Conservation (phyloP, 2,329 filamentous ascomycete species). For the Aureobasidium mangrovei region DNA sequence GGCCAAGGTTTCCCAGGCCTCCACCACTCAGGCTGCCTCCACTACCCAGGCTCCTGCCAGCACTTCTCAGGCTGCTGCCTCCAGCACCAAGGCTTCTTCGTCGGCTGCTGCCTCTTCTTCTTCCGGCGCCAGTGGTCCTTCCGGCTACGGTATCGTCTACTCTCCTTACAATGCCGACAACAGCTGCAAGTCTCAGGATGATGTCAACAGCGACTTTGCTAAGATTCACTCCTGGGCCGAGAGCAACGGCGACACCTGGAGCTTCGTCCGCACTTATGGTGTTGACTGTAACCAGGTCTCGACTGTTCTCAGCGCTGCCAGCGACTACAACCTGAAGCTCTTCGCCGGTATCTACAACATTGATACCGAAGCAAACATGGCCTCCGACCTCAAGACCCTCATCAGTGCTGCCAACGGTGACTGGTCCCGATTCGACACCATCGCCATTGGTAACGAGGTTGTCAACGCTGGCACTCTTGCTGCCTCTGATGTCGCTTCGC, state of each 20-base stretch:
- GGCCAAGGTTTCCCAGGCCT: constrained; percentile 17
- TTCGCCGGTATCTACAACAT: constrained; percentile 69
- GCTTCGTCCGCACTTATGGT: constrained; percentile 62
- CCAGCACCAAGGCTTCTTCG: constrained; percentile 19
- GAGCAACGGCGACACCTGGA: constrained; percentile 46
- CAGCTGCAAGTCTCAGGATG: constrained; percentile 56
- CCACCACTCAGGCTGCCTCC: constrained; percentile 1
- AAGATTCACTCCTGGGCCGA: constrained; percentile 27
- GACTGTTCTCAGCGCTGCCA: constrained; percentile 54
- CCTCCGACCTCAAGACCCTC: constrained; percentile 52
- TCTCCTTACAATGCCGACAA: constrained; percentile 48
- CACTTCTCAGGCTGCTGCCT: constrained; percentile 15
- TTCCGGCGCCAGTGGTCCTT: constrained; percentile 19
- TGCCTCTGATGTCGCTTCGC: constrained; percentile 44
- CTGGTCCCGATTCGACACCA: constrained; percentile 61
- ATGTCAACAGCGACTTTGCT: constrained; percentile 58
- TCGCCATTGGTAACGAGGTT: constrained; percentile 74
- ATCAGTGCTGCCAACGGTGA: constrained; percentile 50
- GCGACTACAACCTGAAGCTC: constrained; percentile 56
- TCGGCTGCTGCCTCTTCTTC: not conserved
- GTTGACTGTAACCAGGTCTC: constrained; percentile 67
- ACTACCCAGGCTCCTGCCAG: constrained; percentile 5
- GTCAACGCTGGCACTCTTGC: constrained; percentile 56
- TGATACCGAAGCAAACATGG: constrained; percentile 34
- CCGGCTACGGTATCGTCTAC: constrained; percentile 45